These are phyloP conservation scores for Acanthamoeba rhysodes DNA, from an alignment of 208 protist genomes.

Conservation along the genomic window DNA sequence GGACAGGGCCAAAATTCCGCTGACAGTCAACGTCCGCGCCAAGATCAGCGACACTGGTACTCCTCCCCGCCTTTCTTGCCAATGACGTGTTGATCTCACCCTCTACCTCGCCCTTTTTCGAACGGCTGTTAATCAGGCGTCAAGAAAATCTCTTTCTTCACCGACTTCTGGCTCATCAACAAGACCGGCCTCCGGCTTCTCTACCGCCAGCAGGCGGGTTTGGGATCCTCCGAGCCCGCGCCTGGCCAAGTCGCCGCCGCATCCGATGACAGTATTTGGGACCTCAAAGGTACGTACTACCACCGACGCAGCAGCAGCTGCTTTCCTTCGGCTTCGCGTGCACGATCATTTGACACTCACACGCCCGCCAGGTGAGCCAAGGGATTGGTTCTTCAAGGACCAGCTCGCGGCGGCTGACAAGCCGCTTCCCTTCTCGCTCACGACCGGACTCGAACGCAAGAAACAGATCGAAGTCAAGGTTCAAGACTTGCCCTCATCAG, in stretches of 20 bases:
- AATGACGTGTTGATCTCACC: no score
- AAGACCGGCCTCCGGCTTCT: constrained; percentile 66
- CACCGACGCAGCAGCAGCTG: background rate
- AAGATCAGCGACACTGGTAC: constrained; percentile 38
- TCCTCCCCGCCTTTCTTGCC: background rate
- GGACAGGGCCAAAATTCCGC: constrained; percentile 15
- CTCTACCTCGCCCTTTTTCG: background rate
- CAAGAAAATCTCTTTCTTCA: constrained; percentile 65
- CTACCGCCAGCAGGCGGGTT: constrained; percentile 39
- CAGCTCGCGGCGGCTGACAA: background rate
- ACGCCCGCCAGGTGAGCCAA: constrained; percentile 17
- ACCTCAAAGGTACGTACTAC: background rate
- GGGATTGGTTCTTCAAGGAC: constrained; percentile 73
- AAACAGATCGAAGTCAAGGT: constrained; percentile 55
- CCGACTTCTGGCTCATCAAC: constrained; percentile 77
- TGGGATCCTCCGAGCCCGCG: background rate
- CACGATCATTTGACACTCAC: background rate
- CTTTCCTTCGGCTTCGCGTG: no score
- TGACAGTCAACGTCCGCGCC: constrained; percentile 15
- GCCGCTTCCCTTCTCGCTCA: constrained; percentile 45
- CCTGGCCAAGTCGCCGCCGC: constrained; percentile 18
- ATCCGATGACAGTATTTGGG: background rate
- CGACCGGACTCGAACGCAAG: constrained; percentile 31
- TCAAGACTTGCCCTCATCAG: background rate
- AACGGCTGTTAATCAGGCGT: background rate